phyloP scores from a whole-genome alignment of 2,329 filamentous ascomycete genomes.

The Xylariaceae sp. region DNA sequence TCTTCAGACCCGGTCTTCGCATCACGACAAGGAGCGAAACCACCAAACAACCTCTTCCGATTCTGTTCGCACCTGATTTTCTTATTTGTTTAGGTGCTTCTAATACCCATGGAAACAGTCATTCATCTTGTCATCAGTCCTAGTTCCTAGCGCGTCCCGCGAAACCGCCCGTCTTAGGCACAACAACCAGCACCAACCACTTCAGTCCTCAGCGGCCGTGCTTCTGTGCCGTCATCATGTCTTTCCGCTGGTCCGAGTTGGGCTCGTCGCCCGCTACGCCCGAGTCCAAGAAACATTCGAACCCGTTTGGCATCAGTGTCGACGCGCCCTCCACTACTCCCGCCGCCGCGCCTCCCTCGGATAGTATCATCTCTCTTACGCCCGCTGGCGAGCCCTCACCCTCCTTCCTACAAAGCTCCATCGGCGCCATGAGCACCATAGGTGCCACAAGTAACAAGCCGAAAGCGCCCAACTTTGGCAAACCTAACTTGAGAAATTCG shows the following conservation, averaged over 20 bases:
- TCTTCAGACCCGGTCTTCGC: not conserved
- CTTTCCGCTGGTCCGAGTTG: slow-evolving; percentile 39
- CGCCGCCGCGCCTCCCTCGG: slow-evolving; percentile 44
- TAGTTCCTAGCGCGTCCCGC: not conserved
- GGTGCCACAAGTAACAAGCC: slow-evolving; percentile 36
- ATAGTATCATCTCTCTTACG: slow-evolving; percentile 51
- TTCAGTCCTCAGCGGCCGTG: slow-evolving; percentile 12
- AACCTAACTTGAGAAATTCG: slow-evolving; percentile 28
- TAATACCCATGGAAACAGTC: not conserved
- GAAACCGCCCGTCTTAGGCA: slow-evolving; percentile 4
- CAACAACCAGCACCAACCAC: slow-evolving; percentile 2
- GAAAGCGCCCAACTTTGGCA: slow-evolving; percentile 40
- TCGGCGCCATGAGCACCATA: slow-evolving; percentile 47
- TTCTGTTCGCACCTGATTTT: not conserved
- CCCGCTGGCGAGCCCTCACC: slow-evolving; percentile 52
- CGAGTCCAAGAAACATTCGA: slow-evolving; percentile 35
- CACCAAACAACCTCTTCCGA: not conserved
- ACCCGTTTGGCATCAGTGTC: slow-evolving; percentile 36
- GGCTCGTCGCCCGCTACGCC: slow-evolving; percentile 46
- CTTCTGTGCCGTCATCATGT: slow-evolving; percentile 24
- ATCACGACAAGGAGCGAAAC: slow-evolving; percentile 2
- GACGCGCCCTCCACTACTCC: slow-evolving; percentile 50
- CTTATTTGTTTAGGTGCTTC: not conserved
- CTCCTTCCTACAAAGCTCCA: slow-evolving; percentile 51
- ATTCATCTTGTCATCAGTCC: slow-evolving; percentile 1